phyloP scores from a whole-genome alignment of 73 alveolate species.

The Stentor coeruleus region DNA sequence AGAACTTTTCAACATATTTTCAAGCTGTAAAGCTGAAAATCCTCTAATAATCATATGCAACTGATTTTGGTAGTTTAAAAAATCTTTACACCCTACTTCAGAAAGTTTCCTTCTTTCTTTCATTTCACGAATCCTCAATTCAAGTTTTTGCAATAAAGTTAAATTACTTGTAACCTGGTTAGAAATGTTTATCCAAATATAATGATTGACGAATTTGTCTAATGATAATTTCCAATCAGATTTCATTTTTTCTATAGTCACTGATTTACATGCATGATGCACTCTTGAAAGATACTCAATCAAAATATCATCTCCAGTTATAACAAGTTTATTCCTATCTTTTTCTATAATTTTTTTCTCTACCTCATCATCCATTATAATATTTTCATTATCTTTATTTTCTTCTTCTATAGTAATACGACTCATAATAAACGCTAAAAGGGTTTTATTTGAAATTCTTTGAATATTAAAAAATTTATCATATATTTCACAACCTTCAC shows the following conservation, averaged over 20 bases:
- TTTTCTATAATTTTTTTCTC: background rate
- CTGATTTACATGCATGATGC: constrained; percentile 25
- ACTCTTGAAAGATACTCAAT: constrained; percentile 45
- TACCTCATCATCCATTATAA: too few species aligned
- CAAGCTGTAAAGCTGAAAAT: constrained; percentile 53
- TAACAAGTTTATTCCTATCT: constrained; percentile 32
- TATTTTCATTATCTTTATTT: too few species aligned
- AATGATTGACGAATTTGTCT: constrained; percentile 40
- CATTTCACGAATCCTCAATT: constrained; percentile 56
- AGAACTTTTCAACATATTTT: constrained; percentile 59
- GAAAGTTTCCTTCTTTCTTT: constrained; percentile 50
- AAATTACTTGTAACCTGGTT: background rate
- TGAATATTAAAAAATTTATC: constrained; percentile 45
- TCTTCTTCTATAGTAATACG: too few species aligned
- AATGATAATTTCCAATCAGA: constrained; percentile 38
- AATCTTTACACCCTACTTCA: constrained; percentile 1
- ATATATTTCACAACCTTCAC: constrained; percentile 38
- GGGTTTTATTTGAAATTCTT: constrained; percentile 25
- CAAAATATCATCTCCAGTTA: constrained; percentile 55
- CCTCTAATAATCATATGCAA: constrained; percentile 11
- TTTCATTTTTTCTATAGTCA: constrained; percentile 18
- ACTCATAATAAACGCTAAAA: background rate
- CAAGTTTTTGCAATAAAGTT: constrained; percentile 37
- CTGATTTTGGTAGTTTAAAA: background rate
- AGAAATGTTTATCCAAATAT: constrained; percentile 43